phyloP scores from a whole-genome alignment of 768 basidiomycete species.

The Russula lepida region DNA sequence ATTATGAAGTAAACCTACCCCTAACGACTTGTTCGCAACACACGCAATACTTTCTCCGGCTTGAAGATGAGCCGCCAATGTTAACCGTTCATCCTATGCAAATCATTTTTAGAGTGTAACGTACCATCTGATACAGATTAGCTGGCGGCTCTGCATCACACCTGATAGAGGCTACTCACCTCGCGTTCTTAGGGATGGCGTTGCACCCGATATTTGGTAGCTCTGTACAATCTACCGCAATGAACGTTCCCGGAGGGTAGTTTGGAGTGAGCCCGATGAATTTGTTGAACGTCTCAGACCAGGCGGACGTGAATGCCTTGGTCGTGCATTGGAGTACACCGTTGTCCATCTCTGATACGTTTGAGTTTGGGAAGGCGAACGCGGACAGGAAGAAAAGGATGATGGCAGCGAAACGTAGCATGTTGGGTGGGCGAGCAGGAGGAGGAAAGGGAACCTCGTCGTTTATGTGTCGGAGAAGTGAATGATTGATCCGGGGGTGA shows the following conservation, averaged over 20 bases:
- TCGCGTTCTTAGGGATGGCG: constrained; percentile 8
- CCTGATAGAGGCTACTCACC: not conserved
- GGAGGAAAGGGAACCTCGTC: not conserved
- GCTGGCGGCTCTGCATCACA: not conserved
- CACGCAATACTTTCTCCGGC: constrained; percentile 16
- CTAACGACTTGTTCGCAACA: constrained; percentile 13
- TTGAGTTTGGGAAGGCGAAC: not conserved
- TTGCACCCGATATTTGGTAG: constrained; percentile 5
- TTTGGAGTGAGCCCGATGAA: constrained; percentile 10
- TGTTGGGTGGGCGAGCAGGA: not conserved
- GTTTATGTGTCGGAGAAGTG: not conserved
- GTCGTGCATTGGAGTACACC: constrained; percentile 18
- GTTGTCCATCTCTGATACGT: not conserved
- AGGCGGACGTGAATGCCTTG: constrained; percentile 12
- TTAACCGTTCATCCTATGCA: not conserved
- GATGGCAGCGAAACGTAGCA: not conserved
- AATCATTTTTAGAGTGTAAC: not conserved
- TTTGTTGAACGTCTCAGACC: constrained; percentile 13
- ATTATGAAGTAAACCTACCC: not conserved
- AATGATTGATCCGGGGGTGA: not conserved
- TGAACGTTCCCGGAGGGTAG: constrained; percentile 9
- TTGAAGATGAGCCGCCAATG: not conserved
- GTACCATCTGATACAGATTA: constrained; percentile 11
- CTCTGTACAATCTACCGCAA: constrained; percentile 12
- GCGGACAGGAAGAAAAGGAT: not conserved